A percentile compares a stretch with the other conserved stretches of the same genome.
Conservation (phyloP, 176 grass and related monocot genomes). For the Oryza punctata region DNA sequence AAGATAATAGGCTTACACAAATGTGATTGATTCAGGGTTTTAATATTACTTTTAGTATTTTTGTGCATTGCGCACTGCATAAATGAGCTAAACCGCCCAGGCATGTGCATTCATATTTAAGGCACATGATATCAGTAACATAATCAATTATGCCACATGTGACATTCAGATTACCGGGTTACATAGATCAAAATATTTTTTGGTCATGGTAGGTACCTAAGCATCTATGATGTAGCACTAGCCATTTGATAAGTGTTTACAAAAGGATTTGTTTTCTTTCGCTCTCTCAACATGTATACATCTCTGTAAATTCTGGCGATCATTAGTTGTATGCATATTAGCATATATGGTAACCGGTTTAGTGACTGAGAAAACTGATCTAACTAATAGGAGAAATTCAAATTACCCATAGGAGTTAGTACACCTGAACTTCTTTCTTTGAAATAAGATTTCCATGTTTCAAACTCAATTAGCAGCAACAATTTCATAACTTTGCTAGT, state of each 20-base stretch:
- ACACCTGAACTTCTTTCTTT: conserved; percentile 9
- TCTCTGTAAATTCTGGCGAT: background rate
- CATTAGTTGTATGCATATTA: background rate
- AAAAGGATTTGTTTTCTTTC: background rate
- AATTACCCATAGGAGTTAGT: background rate
- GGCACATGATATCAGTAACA: conserved; percentile 9
- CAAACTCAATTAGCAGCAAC: background rate
- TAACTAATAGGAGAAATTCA: background rate
- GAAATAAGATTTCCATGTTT: background rate
- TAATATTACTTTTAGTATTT: background rate
- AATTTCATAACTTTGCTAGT: background rate
- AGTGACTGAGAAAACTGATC: background rate
- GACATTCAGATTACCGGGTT: background rate
- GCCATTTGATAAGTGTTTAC: background rate
- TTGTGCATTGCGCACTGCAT: background rate
- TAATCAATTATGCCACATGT: background rate
- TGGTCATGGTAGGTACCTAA: background rate
- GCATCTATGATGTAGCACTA: background rate
- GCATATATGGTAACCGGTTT: background rate
- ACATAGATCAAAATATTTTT: background rate
- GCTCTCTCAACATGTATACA: background rate
- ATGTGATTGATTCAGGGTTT: background rate
- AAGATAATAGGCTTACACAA: background rate
- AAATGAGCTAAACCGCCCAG: background rate
- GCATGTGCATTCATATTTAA: conserved; percentile 9